Evolutionary conservation across 139 green algal species (phyloP).

Genomic region (Coelastrella sp.): DNA sequence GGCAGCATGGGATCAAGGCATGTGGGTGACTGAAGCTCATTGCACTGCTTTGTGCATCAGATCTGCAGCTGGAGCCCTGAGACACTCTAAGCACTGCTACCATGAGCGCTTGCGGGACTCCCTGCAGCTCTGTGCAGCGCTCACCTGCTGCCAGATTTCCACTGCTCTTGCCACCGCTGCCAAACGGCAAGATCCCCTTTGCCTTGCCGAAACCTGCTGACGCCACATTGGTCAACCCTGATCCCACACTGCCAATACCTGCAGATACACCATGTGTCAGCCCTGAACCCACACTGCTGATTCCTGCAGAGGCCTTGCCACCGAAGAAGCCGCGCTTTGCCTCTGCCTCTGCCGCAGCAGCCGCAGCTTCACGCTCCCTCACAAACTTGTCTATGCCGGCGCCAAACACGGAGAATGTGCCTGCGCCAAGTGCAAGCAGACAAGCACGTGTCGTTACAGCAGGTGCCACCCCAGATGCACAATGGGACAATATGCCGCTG

Average conservation of each 20-base stretch:
- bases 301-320: neutral
- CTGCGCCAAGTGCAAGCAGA: neutral
- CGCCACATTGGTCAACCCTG: neutral
- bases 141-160: neutral
- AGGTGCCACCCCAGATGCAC: neutral
- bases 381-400: slow-evolving; percentile 23
- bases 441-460: neutral
- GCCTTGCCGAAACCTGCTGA: neutral
- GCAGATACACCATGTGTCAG: neutral
- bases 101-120: neutral
- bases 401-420: slow-evolving; percentile 25
- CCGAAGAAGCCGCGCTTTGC: neutral
- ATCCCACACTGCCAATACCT: neutral
- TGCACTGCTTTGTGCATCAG: no score
- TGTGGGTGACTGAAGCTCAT: no score
- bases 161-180: slow-evolving; percentile 1
- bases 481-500: neutral
- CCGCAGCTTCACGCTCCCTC: neutral
- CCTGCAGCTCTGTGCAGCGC: neutral
- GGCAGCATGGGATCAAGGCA: no score
- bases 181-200: neutral
- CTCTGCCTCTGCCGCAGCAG: neutral
- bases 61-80: no score
- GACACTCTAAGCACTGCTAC: neutral
- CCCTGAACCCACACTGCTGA: neutral